Conservation (phyloP, 148 eudicot species). For the Heliamphora exappendiculata region DNA sequence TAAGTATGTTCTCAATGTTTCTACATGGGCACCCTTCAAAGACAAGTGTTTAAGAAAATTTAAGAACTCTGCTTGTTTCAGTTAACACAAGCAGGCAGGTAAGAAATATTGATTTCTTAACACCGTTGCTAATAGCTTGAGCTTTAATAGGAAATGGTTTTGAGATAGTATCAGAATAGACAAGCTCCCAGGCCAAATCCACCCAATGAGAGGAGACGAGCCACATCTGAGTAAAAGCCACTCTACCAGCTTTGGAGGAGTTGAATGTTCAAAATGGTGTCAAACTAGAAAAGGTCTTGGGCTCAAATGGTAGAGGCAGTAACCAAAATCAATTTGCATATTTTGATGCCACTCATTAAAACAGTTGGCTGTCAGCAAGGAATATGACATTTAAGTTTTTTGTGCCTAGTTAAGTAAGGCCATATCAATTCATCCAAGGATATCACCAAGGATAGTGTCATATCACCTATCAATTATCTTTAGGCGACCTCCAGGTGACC, state of each 20-base stretch:
- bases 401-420: background rate
- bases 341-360: background rate
- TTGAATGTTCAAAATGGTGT: background rate
- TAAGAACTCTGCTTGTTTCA: background rate
- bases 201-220: too few species aligned
- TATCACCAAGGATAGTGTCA: background rate
- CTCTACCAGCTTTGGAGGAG: background rate
- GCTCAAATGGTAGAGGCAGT: too few species aligned
- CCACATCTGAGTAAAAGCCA: too few species aligned
- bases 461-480: constrained; percentile 82
- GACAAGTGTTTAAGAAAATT: background rate
- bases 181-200: too few species aligned
- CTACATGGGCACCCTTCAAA: background rate
- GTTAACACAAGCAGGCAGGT: background rate
- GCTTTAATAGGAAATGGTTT: too few species aligned
- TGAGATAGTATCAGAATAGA: too few species aligned
- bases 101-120: too few species aligned
- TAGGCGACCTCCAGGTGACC: constrained; percentile 87
- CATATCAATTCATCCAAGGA: background rate
- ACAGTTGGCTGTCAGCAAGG: background rate
- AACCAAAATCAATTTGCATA: background rate
- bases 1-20: background rate
- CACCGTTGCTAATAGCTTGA: too few species aligned
- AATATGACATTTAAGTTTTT: background rate
- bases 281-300: background rate